Percentiles rank a stretch among this genome's conserved stretches.
These are phyloP conservation scores for Serendipita vermifera DNA, from an alignment of 768 basidiomycete species.

Conservation along the genomic window DNA sequence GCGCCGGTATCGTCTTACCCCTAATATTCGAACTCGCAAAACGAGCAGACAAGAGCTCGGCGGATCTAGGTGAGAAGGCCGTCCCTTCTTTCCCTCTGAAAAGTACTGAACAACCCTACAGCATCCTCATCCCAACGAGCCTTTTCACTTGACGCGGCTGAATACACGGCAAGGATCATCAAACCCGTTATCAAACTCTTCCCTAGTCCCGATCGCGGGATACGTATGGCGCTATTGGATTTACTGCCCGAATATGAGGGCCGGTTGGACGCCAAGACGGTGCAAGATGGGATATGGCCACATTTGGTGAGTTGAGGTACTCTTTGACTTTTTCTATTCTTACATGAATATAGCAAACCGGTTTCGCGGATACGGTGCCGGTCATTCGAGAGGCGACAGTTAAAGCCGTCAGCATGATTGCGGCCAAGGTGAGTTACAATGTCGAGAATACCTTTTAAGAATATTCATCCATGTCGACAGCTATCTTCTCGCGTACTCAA, in stretches of 20 bases:
- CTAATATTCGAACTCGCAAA: slow-evolving; percentile 71
- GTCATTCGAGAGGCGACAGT: slow-evolving; percentile 91
- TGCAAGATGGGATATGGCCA: slow-evolving; percentile 85
- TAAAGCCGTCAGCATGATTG: slow-evolving; percentile 69
- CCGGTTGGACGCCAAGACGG: slow-evolving; percentile 71
- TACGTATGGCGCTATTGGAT: slow-evolving; percentile 86
- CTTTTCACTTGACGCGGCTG: slow-evolving; percentile 8
- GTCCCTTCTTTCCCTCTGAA: not conserved
- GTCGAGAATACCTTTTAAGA: not conserved
- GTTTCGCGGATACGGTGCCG: slow-evolving; percentile 88
- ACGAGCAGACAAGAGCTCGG: slow-evolving; percentile 42
- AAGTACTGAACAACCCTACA: too few relatives aligned
- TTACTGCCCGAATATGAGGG: slow-evolving; percentile 72
- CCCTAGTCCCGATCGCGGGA: slow-evolving; percentile 82
- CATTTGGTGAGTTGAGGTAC: slow-evolving; percentile 49
- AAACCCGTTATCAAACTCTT: slow-evolving; percentile 74
- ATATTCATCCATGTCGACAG: slow-evolving; percentile 28
- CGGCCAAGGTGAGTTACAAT: slow-evolving; percentile 52
- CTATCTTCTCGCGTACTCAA: slow-evolving; percentile 85
- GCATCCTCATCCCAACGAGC: slow-evolving; percentile 5
- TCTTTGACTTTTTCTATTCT: not conserved
- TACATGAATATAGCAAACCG: slow-evolving; percentile 59
- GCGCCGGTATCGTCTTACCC: slow-evolving; percentile 67
- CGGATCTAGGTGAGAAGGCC: slow-evolving; percentile 17
- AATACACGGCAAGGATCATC: slow-evolving; percentile 57